Conservation (phyloP, 495 filamentous ascomycete species). For the Rhypophila decipiens region DNA sequence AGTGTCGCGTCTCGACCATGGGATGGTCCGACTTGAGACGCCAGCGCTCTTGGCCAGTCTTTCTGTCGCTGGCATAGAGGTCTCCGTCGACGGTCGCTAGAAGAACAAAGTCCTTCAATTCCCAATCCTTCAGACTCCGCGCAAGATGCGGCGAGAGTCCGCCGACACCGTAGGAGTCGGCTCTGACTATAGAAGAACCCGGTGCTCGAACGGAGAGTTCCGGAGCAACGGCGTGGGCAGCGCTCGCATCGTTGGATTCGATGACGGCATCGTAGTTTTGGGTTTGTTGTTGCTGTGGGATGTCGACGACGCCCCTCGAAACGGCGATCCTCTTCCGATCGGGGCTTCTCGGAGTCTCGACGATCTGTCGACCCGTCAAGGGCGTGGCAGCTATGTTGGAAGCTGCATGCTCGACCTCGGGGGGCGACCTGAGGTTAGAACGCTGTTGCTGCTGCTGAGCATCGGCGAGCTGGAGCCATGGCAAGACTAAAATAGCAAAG, state of each 20-base stretch:
- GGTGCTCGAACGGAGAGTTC: constrained; percentile 80
- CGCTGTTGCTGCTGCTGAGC: constrained; percentile 55
- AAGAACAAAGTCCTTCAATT: constrained; percentile 99
- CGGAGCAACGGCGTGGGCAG: constrained; percentile 82
- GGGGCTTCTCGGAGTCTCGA: constrained; percentile 19
- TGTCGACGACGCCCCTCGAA: constrained; percentile 8
- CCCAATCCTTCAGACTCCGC: constrained; percentile 96
- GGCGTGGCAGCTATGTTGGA: constrained; percentile 15
- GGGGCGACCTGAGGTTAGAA: constrained; percentile 21
- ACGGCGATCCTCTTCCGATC: constrained; percentile 19
- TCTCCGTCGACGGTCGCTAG: constrained; percentile 98
- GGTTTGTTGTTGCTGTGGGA: too few relatives aligned
- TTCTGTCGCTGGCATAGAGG: constrained; percentile 86
- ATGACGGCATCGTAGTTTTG: constrained; percentile 26
- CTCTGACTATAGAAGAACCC: constrained; percentile 58
- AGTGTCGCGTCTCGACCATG: constrained; percentile 84
- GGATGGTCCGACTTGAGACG: constrained; percentile 73
- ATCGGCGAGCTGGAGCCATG: constrained; percentile 46
- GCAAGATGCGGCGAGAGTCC: constrained; percentile 74
- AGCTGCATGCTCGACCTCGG: constrained; percentile 23
- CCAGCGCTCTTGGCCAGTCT: constrained; percentile 78
- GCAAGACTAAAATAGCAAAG: constrained; percentile 45
- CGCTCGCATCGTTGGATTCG: constrained; percentile 75
- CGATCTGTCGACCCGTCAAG: constrained; percentile 19
- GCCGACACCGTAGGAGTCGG: constrained; percentile 47